Evolutionary conservation across 2,329 filamentous ascomycete species (phyloP).

Genomic region (Penicillium sp.): DNA sequence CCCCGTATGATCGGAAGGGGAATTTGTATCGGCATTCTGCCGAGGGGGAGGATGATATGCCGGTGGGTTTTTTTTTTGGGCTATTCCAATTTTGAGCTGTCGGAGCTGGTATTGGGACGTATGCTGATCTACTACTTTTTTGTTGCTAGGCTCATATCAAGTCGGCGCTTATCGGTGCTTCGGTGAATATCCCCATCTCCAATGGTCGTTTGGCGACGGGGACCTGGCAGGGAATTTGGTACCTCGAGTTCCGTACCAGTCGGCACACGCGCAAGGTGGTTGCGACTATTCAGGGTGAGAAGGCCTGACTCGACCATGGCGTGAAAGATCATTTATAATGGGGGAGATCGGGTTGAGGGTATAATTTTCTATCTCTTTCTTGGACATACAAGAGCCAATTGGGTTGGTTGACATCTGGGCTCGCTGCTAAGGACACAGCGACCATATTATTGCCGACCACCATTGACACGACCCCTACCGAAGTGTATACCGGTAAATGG

Average conservation of each 20-base stretch:
- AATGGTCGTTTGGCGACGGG: conserved; percentile 74
- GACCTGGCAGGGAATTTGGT: conserved; percentile 78
- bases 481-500: neutral
- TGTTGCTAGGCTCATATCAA: conserved; percentile 81
- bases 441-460: neutral
- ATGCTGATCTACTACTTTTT: neutral
- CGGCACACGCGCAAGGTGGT: conserved; percentile 81
- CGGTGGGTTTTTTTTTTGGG: conserved; percentile 54
- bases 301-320: conserved; percentile 38
- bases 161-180: conserved; percentile 82
- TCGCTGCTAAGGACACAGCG: neutral
- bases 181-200: conserved; percentile 85
- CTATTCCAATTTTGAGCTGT: neutral
- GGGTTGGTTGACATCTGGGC: neutral
- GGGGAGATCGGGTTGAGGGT: neutral
- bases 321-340: conserved; percentile 21
- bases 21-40: conserved; percentile 82
- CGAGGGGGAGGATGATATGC: conserved; percentile 93
- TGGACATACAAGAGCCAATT: neutral
- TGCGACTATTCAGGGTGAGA: conserved; percentile 92
- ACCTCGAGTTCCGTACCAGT: conserved; percentile 79
- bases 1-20: conserved; percentile 75
- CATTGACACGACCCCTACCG: neutral
- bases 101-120: neutral
- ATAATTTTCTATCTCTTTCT: neutral